phyloP scores from a whole-genome alignment of 257 asterid species.

The Nicotiana noctiflora region DNA sequence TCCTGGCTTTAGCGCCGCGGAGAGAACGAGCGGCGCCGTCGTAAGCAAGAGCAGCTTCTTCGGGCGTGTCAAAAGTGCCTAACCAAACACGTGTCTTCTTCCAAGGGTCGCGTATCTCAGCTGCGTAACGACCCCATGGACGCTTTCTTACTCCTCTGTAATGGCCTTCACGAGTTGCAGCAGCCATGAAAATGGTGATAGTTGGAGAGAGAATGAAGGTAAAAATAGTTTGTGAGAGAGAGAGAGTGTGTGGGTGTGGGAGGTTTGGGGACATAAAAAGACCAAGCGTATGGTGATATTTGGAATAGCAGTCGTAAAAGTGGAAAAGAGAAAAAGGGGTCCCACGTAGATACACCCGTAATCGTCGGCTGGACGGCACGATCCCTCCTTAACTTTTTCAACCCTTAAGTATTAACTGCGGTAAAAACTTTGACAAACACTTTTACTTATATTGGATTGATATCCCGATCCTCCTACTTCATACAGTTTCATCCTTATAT shows the following conservation, averaged over 20 bases:
- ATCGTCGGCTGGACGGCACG: slow-evolving; percentile 98
- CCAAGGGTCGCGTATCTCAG: slow-evolving; percentile 98
- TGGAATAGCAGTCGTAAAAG: neutral
- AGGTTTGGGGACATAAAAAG: neutral
- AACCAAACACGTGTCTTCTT: slow-evolving; percentile 95
- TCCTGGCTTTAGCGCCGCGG: slow-evolving; percentile 86
- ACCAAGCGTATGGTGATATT: neutral
- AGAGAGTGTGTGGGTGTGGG: neutral
- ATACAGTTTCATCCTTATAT: no score
- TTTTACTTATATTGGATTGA: no score
- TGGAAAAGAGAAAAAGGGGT: slow-evolving; percentile 18
- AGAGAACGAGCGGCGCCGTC: slow-evolving; percentile 98
- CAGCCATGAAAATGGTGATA: slow-evolving; percentile 37
- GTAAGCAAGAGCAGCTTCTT: slow-evolving; percentile 93
- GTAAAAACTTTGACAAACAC: no score
- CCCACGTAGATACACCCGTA: slow-evolving; percentile 83
- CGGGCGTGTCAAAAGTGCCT: slow-evolving; percentile 95
- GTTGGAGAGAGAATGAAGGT: slow-evolving; percentile 2
- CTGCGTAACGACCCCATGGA: slow-evolving; percentile 99
- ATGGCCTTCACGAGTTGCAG: slow-evolving; percentile 84
- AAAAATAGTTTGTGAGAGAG: neutral
- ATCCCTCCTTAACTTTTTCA: slow-evolving; percentile 26
- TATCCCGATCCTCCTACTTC: no score
- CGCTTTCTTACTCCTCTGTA: slow-evolving; percentile 93
- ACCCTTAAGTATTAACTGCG: no score